phyloP scores from a whole-genome alignment of 1,139 yeast species.

The Lizanozyma gosingica region DNA sequence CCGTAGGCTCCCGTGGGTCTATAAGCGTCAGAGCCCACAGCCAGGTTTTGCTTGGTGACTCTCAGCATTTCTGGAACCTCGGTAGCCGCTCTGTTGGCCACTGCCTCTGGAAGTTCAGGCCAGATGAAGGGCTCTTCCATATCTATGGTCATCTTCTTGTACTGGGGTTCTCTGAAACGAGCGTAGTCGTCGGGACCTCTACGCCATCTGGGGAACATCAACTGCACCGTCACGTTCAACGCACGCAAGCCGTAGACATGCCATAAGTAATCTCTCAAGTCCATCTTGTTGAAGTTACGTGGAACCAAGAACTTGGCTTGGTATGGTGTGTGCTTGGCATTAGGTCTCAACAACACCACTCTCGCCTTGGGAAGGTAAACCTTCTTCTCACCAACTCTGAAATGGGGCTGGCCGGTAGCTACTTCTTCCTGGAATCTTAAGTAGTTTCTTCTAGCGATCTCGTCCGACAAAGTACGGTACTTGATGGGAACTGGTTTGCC shows the following conservation, averaged over 20 bases:
- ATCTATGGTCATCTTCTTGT: conserved; percentile 90
- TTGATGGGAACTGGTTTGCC: conserved; percentile 40
- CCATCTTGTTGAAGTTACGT: conserved; percentile 81
- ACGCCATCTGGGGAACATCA: conserved; percentile 63
- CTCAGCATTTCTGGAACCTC: conserved; percentile 6
- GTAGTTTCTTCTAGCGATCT: conserved; percentile 30
- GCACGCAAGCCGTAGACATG: conserved; percentile 84
- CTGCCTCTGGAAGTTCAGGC: conserved; percentile 55
- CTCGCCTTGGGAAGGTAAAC: conserved; percentile 81
- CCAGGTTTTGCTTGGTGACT: conserved; percentile 20
- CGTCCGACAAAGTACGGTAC: conserved; percentile 25
- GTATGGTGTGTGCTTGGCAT: conserved; percentile 90
- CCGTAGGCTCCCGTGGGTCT: conserved; percentile 69
- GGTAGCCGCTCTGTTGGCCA: neutral
- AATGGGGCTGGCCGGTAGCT: conserved; percentile 65
- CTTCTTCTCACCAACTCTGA: conserved; percentile 63
- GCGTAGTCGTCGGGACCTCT: conserved; percentile 56
- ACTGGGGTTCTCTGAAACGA: conserved; percentile 72
- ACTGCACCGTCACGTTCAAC: conserved; percentile 76
- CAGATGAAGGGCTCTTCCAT: conserved; percentile 90
- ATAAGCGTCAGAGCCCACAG: conserved; percentile 56
- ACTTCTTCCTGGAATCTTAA: conserved; percentile 46
- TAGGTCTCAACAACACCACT: conserved; percentile 70
- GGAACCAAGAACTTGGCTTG: conserved; percentile 95
- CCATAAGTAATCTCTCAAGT: conserved; percentile 83